Conservation (phyloP, 2,329 filamentous ascomycete genomes). For the Diaporthe capsici region DNA sequence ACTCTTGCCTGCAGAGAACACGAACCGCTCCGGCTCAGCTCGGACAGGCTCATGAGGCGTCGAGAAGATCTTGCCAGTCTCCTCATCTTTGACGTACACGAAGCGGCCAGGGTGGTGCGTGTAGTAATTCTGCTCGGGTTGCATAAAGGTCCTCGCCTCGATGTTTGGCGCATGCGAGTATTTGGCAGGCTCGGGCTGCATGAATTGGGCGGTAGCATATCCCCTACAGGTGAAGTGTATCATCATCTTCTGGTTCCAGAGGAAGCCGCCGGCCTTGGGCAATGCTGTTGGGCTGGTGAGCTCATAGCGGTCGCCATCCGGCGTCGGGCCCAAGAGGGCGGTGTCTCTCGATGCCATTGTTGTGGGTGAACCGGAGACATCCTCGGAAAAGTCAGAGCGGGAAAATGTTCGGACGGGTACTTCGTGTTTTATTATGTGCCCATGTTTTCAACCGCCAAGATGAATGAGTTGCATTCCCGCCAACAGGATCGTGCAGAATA, state of each 20-base stretch:
- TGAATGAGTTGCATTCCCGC: background rate
- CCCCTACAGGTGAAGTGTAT: constrained; percentile 71
- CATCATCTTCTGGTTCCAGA: constrained; percentile 75
- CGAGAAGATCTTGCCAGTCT: constrained; percentile 64
- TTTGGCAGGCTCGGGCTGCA: constrained; percentile 73
- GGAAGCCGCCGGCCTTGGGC: constrained; percentile 68
- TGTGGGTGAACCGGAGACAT: background rate
- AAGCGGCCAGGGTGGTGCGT: constrained; percentile 71
- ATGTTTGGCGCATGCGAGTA: constrained; percentile 72
- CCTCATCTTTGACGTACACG: constrained; percentile 71
- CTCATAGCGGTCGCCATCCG: constrained; percentile 68
- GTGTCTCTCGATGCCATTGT: constrained; percentile 24
- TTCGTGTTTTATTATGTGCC: background rate
- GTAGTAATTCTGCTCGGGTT: constrained; percentile 72
- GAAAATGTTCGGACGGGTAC: background rate
- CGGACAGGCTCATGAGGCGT: constrained; percentile 70
- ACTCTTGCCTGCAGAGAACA: constrained; percentile 68
- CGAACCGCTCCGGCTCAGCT: constrained; percentile 60
- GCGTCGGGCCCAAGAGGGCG: constrained; percentile 51
- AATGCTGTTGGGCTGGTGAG: constrained; percentile 68
- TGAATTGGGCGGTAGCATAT: constrained; percentile 71
- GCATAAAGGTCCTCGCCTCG: constrained; percentile 72
- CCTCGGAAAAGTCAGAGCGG: background rate
- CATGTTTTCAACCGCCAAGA: constrained; percentile 18
- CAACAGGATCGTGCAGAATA: constrained; percentile 3